Conservation (phyloP, 1,139 yeast species). For the Diutina sp. region DNA sequence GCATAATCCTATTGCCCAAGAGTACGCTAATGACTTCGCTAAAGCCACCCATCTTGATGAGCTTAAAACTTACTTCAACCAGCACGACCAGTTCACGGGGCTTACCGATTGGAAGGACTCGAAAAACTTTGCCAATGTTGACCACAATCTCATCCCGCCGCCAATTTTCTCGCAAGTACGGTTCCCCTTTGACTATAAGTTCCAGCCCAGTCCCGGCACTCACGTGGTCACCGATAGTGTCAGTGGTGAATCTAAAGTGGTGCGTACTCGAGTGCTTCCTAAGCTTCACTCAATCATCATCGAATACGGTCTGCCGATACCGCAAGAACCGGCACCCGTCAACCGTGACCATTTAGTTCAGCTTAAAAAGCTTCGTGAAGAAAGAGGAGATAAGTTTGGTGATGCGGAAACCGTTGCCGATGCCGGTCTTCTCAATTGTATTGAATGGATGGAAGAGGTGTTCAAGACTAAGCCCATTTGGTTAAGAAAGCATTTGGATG, state of each 20-base stretch:
- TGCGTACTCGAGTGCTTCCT: constrained; percentile 22
- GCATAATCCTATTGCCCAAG: constrained; percentile 35
- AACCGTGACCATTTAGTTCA: constrained; percentile 19
- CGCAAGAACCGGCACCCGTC: constrained; percentile 22
- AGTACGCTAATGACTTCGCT: constrained; percentile 15
- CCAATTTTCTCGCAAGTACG: constrained; percentile 68
- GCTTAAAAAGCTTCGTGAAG: not conserved
- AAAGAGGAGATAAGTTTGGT: not conserved
- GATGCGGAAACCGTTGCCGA: not conserved
- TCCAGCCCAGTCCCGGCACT: constrained; percentile 34
- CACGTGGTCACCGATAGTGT: constrained; percentile 43
- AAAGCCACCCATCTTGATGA: constrained; percentile 17
- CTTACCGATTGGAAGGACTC: not conserved
- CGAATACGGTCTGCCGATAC: constrained; percentile 18
- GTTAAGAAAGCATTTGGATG: constrained; percentile 67
- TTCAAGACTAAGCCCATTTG: constrained; percentile 73
- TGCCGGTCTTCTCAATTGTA: constrained; percentile 21
- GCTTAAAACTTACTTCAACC: constrained; percentile 29
- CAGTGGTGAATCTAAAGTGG: constrained; percentile 41
- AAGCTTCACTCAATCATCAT: constrained; percentile 36
- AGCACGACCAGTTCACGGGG: constrained; percentile 21
- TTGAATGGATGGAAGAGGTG: constrained; percentile 36
- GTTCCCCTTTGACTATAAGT: constrained; percentile 55
- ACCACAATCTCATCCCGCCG: constrained; percentile 74
- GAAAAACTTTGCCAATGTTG: constrained; percentile 20